Evolutionary conservation across 2,329 filamentous ascomycete species (phyloP), one percentile per base, ranked within the genome.

Genomic region (Hawksworthiomyces lignivorus): DNA sequence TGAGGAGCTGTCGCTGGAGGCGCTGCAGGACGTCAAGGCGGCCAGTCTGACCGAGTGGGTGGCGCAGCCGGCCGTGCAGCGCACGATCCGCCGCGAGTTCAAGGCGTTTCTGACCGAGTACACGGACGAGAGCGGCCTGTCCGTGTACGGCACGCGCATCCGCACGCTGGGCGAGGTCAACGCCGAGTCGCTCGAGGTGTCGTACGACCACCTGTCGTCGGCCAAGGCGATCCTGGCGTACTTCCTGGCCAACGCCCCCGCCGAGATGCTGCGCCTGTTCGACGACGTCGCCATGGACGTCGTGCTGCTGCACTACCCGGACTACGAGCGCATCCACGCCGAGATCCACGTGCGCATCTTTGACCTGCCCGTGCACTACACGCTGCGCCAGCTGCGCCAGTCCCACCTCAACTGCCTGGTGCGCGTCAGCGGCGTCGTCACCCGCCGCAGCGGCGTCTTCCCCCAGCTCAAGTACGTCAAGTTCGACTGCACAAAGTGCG

Each of bases 391-490:
- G 61, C 75, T 98, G 33, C 87, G 92, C 47, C 92, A 98, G 64
- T 87, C 84, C 4, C 94, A 98, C 58, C 75, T 98, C 46, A 98
- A 98, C 71, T 95, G 89, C 55, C 73, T 98, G 32, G 86, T 98
- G 29, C 82, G 90, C 40, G 92, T 98, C 41, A 89, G 84, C 53
- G 92, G 92, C 52, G 92, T 98, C 5, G 92, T 98, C 21, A 98
- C 92, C 26, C 81, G 92, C 49, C 80, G 92, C 52, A 94, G 83
- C 20, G 92, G 92, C 43, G 94, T 98, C 36, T 98, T 98, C 61
- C 92, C 92, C 4, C 92, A 98, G 66, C 72, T 98, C 47, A 97
- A 97, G 63, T 96, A 97, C 62, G 87, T 98, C 67, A 95, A 96
- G 66, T 97, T 98, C 58, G 87, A 96, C 66, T 98, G 92, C 65